Evolutionary conservation across 2,329 filamentous ascomycete genomes (phyloP).

Genomic region (Pseudopyricularia javanii): DNA sequence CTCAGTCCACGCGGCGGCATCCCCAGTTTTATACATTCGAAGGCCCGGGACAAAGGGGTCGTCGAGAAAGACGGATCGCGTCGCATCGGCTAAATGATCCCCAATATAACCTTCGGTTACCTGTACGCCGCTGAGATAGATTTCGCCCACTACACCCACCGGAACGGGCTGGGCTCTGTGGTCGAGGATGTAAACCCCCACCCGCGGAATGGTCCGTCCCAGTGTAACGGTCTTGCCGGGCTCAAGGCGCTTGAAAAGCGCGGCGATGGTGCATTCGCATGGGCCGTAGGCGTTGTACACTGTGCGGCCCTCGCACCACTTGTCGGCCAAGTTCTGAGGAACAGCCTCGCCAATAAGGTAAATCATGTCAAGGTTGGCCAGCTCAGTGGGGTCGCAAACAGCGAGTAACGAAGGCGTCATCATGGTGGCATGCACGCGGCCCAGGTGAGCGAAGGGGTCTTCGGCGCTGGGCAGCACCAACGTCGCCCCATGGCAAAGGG

Average conservation of each 20-base stretch:
- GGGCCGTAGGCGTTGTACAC: neutral
- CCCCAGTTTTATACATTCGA: too few relatives aligned
- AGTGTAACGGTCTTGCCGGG: neutral
- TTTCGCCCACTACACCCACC: neutral
- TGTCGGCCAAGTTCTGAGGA: neutral
- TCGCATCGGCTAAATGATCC: too few relatives aligned
- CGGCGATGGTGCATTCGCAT: neutral
- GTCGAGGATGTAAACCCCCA: neutral
- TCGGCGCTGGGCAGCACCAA: neutral
- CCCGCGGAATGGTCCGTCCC: neutral
- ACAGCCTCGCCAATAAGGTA: neutral
- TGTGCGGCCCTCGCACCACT: neutral
- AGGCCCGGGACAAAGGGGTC: too few relatives aligned
- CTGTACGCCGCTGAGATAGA: neutral
- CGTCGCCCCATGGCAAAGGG: neutral
- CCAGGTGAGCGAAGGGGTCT: conserved; percentile 18
- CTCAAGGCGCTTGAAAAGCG: neutral
- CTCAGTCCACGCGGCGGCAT: too few relatives aligned
- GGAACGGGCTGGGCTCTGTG: neutral
- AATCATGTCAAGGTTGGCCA: neutral
- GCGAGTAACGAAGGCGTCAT: conserved; percentile 19
- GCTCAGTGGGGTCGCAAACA: neutral
- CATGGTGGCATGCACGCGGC: conserved; percentile 16
- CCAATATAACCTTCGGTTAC: neutral
- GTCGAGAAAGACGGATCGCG: too few relatives aligned